phyloP scores from a whole-genome alignment of 805 yeast genomes.

The Ogataea nakhonphanomensis region DNA sequence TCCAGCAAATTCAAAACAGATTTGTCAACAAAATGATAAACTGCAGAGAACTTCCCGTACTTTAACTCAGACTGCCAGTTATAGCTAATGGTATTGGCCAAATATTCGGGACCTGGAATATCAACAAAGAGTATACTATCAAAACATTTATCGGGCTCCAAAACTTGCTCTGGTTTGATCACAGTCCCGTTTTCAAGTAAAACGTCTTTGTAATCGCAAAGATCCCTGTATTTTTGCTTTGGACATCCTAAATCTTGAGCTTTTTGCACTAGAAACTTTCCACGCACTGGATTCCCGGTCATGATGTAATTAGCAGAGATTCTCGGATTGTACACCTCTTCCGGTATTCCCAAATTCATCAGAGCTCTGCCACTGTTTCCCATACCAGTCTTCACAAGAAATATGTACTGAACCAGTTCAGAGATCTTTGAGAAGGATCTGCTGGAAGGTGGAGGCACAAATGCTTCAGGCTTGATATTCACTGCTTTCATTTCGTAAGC shows the following conservation, averaged over 20 bases:
- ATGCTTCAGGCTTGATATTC: slow-evolving; percentile 11
- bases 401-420: slow-evolving; percentile 22
- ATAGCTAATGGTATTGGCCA: slow-evolving; percentile 29
- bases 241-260: slow-evolving; percentile 69
- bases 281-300: slow-evolving; percentile 63
- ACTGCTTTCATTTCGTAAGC: slow-evolving; percentile 23
- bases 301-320: slow-evolving; percentile 66
- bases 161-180: slow-evolving; percentile 66
- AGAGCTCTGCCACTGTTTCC: slow-evolving; percentile 15
- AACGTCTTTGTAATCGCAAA: slow-evolving; percentile 60
- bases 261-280: slow-evolving; percentile 63
- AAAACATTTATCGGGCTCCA: slow-evolving; percentile 58
- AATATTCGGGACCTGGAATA: slow-evolving; percentile 55
- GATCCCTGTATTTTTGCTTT: slow-evolving; percentile 53
- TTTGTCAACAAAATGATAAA: slow-evolving; percentile 77
- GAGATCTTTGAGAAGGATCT: slow-evolving; percentile 10
- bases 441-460: neutral
- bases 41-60: slow-evolving; percentile 36
- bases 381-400: slow-evolving; percentile 19
- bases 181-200: slow-evolving; percentile 54
- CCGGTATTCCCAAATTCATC: slow-evolving; percentile 25
- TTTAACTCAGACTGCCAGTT: slow-evolving; percentile 23
- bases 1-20: slow-evolving; percentile 39
- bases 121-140: slow-evolving; percentile 67
- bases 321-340: slow-evolving; percentile 23